These are phyloP conservation scores for Bromus sterilis DNA, from an alignment of 176 grass and related monocot species.

Conservation along the genomic window DNA sequence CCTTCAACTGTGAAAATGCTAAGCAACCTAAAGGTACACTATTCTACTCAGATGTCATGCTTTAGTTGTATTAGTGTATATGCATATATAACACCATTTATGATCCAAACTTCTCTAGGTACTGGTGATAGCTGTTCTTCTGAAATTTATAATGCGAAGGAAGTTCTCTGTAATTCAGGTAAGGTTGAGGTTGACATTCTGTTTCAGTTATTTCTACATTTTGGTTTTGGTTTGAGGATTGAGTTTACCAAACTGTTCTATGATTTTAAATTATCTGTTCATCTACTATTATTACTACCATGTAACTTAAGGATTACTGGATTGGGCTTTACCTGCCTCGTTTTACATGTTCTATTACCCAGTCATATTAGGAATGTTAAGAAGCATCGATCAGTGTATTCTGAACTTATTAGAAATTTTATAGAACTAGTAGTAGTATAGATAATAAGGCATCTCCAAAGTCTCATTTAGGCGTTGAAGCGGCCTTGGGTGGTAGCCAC, in stretches of 20 bases:
- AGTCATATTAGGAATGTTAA: background rate
- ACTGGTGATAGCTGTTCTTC: slow-evolving; percentile 89
- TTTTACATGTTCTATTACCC: background rate
- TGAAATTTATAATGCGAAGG: slow-evolving; percentile 92
- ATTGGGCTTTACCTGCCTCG: background rate
- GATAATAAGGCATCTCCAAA: background rate
- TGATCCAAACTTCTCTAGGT: slow-evolving; percentile 54
- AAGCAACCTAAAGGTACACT: slow-evolving; percentile 87
- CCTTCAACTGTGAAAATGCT: slow-evolving; percentile 98
- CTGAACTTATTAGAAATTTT: background rate
- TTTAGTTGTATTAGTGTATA: slow-evolving; percentile 5
- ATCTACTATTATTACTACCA: background rate
- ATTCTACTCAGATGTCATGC: background rate
- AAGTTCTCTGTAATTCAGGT: slow-evolving; percentile 92
- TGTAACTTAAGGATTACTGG: background rate
- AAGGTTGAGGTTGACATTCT: slow-evolving; percentile 12
- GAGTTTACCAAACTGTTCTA: background rate
- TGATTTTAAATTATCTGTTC: background rate
- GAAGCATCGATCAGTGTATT: background rate
- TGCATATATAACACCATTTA: background rate
- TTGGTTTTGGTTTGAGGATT: slow-evolving; percentile 1
- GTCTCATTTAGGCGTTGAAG: background rate
- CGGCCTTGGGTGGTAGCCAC: background rate
- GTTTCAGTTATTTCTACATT: background rate
- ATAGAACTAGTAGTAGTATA: background rate